phyloP scores from a whole-genome alignment of 306 rosid genomes.

The Sophora flavescens region DNA sequence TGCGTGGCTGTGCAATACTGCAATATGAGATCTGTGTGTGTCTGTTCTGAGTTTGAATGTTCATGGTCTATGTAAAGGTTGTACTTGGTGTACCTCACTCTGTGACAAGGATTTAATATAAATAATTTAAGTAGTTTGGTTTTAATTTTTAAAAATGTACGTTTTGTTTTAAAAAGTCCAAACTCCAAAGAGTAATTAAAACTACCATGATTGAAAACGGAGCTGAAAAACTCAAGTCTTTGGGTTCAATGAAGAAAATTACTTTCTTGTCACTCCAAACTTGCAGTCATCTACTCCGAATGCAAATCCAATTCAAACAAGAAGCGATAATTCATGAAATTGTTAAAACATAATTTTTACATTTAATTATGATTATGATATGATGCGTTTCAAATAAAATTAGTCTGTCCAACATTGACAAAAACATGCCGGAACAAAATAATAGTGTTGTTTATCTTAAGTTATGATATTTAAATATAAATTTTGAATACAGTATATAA shows the following conservation, averaged over 20 bases:
- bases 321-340: neutral
- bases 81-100: slow-evolving; percentile 56
- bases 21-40: slow-evolving; percentile 30
- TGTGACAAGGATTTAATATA: slow-evolving; percentile 40
- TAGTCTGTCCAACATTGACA: neutral
- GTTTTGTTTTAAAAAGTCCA: neutral
- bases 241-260: too few relatives aligned
- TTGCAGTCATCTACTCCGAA: too few relatives aligned
- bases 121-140: neutral
- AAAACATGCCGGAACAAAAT: neutral
- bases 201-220: too few relatives aligned
- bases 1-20: slow-evolving; percentile 8
- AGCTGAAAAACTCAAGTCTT: too few relatives aligned
- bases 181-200: neutral
- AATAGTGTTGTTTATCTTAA: slow-evolving; percentile 2
- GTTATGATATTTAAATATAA: too few relatives aligned
- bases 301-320: too few relatives aligned
- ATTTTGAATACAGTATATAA: too few relatives aligned
- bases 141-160: neutral
- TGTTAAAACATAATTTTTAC: neutral
- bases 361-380: too few relatives aligned
- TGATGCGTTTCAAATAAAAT: neutral
- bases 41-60: slow-evolving; percentile 40
- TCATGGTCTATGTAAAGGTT: slow-evolving; percentile 22
- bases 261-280: too few relatives aligned